Conservation (phyloP, 768 basidiomycete species). For the Xanthoconium purpureum region DNA sequence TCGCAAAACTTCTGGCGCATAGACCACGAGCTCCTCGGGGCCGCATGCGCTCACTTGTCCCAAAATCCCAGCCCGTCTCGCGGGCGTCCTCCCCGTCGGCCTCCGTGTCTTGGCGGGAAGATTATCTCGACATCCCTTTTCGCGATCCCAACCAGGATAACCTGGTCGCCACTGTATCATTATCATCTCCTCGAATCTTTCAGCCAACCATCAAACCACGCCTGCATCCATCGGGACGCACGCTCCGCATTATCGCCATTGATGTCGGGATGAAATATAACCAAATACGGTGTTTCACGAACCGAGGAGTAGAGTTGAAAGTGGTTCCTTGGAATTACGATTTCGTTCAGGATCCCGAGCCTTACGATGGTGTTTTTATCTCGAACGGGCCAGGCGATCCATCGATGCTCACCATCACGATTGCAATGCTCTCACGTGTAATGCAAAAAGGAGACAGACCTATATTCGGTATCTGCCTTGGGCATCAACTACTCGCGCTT, state of each 20-base stretch:
- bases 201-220: constrained; percentile 53
- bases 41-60: constrained; percentile 33
- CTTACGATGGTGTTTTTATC: constrained; percentile 92
- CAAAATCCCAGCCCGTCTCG: constrained; percentile 40
- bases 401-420: constrained; percentile 72
- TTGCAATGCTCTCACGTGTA: constrained; percentile 60
- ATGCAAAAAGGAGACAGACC: constrained; percentile 76
- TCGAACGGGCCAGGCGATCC: constrained; percentile 99
- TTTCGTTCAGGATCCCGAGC: constrained; percentile 72
- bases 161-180: constrained; percentile 88
- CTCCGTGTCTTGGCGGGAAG: constrained; percentile 69
- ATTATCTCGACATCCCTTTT: constrained; percentile 81
- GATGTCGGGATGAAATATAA: constrained; percentile 99
- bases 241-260: constrained; percentile 81
- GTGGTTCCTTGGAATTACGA: constrained; percentile 98
- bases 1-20: constrained; percentile 77
- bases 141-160: constrained; percentile 86
- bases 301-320: constrained; percentile 92
- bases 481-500: constrained; percentile 93
- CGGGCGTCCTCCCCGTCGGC: constrained; percentile 54
- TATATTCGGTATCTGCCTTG: constrained; percentile 98
- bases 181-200: constrained; percentile 63
- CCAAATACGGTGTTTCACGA: constrained; percentile 93
- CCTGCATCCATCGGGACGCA: constrained; percentile 74
- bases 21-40: constrained; percentile 44